Percentiles rank a stretch among this genome's conserved stretches.
phyloP scores from a whole-genome alignment of 257 asterid genomes.

The Solanum sejunctum region DNA sequence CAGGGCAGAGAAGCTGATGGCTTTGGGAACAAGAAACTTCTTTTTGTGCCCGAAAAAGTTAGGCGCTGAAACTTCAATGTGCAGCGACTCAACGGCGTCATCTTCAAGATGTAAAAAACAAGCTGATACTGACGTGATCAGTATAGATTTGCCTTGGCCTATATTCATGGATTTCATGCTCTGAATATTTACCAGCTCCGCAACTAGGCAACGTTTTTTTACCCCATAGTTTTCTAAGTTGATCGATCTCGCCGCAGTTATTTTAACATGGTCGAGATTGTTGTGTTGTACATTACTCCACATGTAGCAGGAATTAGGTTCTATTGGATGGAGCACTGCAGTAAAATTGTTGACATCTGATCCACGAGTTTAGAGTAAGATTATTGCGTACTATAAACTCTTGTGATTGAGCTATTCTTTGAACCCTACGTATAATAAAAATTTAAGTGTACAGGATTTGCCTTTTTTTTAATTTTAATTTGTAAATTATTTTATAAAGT shows the following conservation, averaged over 20 bases:
- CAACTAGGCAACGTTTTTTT: not conserved
- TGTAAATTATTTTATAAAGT: too few relatives aligned
- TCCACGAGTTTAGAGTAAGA: too few relatives aligned
- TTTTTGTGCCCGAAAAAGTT: slow-evolving; percentile 38
- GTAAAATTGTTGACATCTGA: too few relatives aligned
- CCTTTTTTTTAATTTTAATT: not conserved
- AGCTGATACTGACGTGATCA: slow-evolving; percentile 20
- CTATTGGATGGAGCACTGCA: too few relatives aligned
- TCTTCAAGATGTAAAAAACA: slow-evolving; percentile 36
- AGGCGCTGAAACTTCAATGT: not conserved
- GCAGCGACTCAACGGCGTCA: slow-evolving; percentile 3
- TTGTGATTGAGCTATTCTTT: too few relatives aligned
- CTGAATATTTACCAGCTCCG: slow-evolving; percentile 4
- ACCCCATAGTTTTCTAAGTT: not conserved
- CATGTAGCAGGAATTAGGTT: too few relatives aligned
- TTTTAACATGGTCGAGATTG: not conserved
- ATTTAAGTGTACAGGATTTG: too few relatives aligned
- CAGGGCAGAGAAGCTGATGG: slow-evolving; percentile 41
- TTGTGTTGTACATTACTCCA: not conserved
- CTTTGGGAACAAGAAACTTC: slow-evolving; percentile 77
- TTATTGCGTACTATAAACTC: too few relatives aligned
- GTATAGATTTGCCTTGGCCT: slow-evolving; percentile 35
- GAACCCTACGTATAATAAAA: rapidly evolving
- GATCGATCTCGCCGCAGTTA: not conserved
- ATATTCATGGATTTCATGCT: slow-evolving; percentile 49